Conservation (phyloP, 2,329 filamentous ascomycete species). For the Albophoma yamanashiensis region DNA sequence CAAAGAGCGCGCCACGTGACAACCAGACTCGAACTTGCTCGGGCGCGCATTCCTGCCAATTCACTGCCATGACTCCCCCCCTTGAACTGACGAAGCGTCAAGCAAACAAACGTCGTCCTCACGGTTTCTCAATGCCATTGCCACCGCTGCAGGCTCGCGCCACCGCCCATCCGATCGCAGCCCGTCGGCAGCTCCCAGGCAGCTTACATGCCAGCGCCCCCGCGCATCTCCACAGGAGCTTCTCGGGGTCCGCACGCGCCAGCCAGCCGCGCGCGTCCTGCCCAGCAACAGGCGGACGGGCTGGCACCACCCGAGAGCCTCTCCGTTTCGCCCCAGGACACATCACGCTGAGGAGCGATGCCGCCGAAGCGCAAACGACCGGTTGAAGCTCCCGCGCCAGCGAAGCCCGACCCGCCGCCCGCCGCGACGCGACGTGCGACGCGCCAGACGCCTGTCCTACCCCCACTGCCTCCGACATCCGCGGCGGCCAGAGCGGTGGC, state of each 20-base stretch:
- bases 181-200: not conserved
- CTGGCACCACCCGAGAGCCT: not conserved
- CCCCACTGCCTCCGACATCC: conserved; percentile 13
- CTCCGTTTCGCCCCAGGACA: not conserved
- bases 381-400: conserved; percentile 13
- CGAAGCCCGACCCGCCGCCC: conserved; percentile 7
- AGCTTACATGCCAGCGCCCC: not conserved
- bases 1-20: not conserved
- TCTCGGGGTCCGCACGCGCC: not conserved
- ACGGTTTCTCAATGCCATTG: not conserved
- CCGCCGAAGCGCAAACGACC: conserved; percentile 26
- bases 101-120: not conserved
- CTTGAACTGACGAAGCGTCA: not conserved
- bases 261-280: not conserved
- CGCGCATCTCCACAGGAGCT: not conserved
- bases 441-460: conserved; percentile 26
- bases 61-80: not conserved
- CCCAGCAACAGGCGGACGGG: not conserved
- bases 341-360: conserved; percentile 12
- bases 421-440: conserved; percentile 24
- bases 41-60: not conserved
- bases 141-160: not conserved
- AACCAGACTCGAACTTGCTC: not conserved
- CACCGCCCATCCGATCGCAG: not conserved
- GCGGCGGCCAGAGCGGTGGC: not conserved